Base-by-base conservation (phyloP, 2,329 filamentous ascomycete genomes). In the Apiospora pterosperma region DNA sequence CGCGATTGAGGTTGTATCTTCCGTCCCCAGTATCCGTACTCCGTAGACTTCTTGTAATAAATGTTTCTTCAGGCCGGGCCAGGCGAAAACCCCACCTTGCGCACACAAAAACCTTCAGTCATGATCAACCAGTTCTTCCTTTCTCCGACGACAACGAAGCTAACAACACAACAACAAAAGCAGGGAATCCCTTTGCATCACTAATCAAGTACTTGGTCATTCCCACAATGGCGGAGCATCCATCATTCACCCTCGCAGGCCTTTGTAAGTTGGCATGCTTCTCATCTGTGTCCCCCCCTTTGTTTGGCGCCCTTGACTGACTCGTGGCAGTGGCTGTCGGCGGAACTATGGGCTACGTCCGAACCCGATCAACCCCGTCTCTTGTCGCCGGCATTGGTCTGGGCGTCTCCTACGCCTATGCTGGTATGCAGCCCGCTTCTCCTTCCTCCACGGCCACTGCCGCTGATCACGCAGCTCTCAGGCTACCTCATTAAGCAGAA, bases 401-500 rank as follows among this genome's bases (percentile, higher is more conserved):
- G 41, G 75, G 75, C 10, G 66, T 68, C 38, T 75, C 72, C n/a
- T 77, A 75, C 25, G 75, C 73, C 5, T 69, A 67, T 61, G 69
- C 75, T 36, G 75, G 75, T 76, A 65, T 14, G 69, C 25, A 31
- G n/a, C n/a, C 34, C 59, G 61, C 19, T 41, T 41, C 21, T 25
- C 12, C 19, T 25, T 44, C 25, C 31, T 59, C 21, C 41, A 25
- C 23, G 41, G 19, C 23, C 41, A 42, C 36, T 21, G 16, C n/a
- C 19, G 19, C 10, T 59, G 11, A 44, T 38, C 8, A 23, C 36
- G 6, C 4, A 25, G 12, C 4, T 44, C 8, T 16, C 48, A 80
- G 78, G 77, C 59, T 80, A 80, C 55, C 75, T 80, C 25, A 73
- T 80, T 64, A 79, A 77, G 69, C 69, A 75, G 63, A 80, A 80